These are phyloP conservation scores for Solanum paucissectum DNA, from an alignment of 257 asterid species.

Conservation along the genomic window DNA sequence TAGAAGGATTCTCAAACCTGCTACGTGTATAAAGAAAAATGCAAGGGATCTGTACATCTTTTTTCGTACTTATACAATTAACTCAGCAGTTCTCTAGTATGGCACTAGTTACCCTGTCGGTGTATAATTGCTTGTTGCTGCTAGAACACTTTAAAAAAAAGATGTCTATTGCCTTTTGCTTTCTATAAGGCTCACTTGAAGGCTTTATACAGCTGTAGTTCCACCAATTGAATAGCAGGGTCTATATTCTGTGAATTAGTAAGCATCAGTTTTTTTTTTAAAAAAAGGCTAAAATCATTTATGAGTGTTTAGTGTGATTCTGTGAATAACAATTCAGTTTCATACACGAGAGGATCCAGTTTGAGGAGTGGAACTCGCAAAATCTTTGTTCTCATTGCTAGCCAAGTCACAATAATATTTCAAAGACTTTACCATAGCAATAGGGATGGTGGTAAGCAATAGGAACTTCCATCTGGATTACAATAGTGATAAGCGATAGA, in stretches of 20 bases:
- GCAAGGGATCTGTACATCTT: background rate
- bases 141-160: background rate
- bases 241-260: background rate
- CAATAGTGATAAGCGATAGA: background rate
- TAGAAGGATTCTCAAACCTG: background rate
- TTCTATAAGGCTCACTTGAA: background rate
- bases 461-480: background rate
- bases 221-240: background rate
- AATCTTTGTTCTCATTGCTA: background rate
- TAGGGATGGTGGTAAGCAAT: background rate
- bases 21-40: background rate
- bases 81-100: background rate
- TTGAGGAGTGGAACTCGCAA: background rate
- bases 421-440: background rate
- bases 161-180: background rate
- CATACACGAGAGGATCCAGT: background rate
- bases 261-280: background rate
- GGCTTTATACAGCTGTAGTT: background rate
- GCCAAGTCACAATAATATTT: background rate
- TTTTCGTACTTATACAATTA: background rate
- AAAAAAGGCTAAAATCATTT: background rate
- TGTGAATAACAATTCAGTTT: background rate
- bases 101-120: background rate
- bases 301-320: background rate
- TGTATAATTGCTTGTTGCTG: background rate